Percentiles rank a stretch among this genome's conserved stretches.
Conservation (phyloP, 2,329 filamentous ascomycete species). For the Fusarium sacchari region DNA sequence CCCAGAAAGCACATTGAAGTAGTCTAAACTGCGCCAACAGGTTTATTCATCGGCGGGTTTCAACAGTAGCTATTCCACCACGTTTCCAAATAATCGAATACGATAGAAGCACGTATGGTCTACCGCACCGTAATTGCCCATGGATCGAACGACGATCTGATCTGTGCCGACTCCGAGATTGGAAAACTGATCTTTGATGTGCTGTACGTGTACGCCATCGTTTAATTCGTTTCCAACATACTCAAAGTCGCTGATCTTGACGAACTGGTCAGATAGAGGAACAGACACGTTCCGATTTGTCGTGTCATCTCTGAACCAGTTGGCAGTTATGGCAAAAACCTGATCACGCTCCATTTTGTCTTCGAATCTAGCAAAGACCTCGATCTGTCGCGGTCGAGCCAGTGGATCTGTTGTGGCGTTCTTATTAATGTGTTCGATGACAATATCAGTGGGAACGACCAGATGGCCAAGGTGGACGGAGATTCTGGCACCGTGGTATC, state of each 20-base stretch:
- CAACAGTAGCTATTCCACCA: background rate
- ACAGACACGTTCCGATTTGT: constrained; percentile 45
- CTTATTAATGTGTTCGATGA: constrained; percentile 76
- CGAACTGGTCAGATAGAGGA: constrained; percentile 53
- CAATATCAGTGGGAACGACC: constrained; percentile 74
- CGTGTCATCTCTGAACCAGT: constrained; percentile 48
- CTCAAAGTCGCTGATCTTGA: constrained; percentile 67
- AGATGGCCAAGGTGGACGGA: constrained; percentile 67
- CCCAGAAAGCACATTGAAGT: background rate
- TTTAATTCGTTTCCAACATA: constrained; percentile 59
- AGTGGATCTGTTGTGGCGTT: constrained; percentile 69
- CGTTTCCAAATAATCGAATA: constrained; percentile 63
- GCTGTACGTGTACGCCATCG: constrained; percentile 63
- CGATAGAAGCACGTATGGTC: constrained; percentile 75
- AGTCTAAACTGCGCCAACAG: background rate
- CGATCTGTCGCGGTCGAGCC: constrained; percentile 73
- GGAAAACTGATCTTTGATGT: constrained; percentile 61
- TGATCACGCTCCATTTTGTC: constrained; percentile 54
- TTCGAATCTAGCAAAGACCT: constrained; percentile 72
- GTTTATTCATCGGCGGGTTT: too few relatives aligned
- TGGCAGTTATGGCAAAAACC: constrained; percentile 54
- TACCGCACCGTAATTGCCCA: constrained; percentile 66
- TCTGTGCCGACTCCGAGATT: constrained; percentile 60
- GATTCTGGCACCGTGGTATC: constrained; percentile 69
- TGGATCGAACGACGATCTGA: constrained; percentile 63